Conservation (phyloP, 352 stramenopile genomes). For the Phytophthora rubi region DNA sequence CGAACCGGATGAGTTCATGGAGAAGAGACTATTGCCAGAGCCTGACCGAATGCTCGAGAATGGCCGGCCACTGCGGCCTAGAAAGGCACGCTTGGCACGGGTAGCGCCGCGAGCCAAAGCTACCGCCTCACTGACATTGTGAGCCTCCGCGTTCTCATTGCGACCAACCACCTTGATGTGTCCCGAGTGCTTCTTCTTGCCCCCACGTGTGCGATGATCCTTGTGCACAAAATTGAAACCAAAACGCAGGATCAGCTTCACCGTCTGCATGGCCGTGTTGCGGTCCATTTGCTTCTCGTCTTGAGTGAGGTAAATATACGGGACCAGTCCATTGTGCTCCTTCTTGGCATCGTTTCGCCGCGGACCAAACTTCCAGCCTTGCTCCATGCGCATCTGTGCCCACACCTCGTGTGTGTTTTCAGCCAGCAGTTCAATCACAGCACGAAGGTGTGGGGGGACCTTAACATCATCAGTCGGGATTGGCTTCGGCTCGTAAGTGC, state of each 20-base stretch:
- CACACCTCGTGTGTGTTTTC: constrained; percentile 88
- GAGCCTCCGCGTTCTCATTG: constrained; percentile 64
- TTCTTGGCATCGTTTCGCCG: constrained; percentile 68
- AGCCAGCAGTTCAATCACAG: constrained; percentile 75
- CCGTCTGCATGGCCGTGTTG: constrained; percentile 84
- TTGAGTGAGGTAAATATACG: constrained; percentile 81
- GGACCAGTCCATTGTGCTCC: constrained; percentile 78
- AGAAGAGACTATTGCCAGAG: constrained; percentile 41
- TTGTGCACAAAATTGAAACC: constrained; percentile 75
- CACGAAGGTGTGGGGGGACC: constrained; percentile 61
- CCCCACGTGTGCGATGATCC: constrained; percentile 49
- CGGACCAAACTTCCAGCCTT: constrained; percentile 81
- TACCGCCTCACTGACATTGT: constrained; percentile 64
- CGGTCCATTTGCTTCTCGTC: constrained; percentile 87
- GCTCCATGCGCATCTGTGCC: constrained; percentile 81
- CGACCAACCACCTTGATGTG: constrained; percentile 65
- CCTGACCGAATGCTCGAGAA: constrained; percentile 40
- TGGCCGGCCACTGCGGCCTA: constrained; percentile 32
- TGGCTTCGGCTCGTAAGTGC: constrained; percentile 67
- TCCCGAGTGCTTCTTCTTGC: constrained; percentile 51
- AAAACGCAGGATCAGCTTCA: constrained; percentile 79
- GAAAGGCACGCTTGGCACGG: constrained; percentile 68
- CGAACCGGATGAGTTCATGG: constrained; percentile 36
- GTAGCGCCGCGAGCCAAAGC: constrained; percentile 48
- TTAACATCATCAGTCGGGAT: constrained; percentile 72